These are phyloP conservation scores for Russula sp. DNA, from an alignment of 768 basidiomycete genomes.

Conservation along the genomic window DNA sequence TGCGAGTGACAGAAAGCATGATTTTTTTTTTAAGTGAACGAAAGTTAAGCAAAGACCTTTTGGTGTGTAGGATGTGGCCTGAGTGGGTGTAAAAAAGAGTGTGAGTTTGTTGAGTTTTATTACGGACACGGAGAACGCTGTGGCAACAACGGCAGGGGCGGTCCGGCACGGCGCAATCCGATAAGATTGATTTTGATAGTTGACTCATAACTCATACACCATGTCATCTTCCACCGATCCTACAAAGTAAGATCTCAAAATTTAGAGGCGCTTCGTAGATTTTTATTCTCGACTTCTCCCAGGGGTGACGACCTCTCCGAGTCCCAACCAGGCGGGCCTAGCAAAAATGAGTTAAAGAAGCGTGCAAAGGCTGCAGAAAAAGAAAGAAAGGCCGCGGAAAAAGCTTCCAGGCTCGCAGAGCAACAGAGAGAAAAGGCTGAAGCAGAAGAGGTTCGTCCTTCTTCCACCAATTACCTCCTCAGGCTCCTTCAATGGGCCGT, in stretches of 20 bases:
- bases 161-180: neutral
- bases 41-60: slow-evolving; percentile 23
- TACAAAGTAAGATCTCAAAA: neutral
- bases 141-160: neutral
- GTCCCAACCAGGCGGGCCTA: slow-evolving; percentile 40
- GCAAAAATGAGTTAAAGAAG: slow-evolving; percentile 89
- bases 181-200: slow-evolving; percentile 10
- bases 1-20: slow-evolving; percentile 37
- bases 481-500: neutral
- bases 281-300: neutral
- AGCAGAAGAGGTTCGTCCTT: slow-evolving; percentile 47
- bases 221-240: slow-evolving; percentile 17
- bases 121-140: neutral
- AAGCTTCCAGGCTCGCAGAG: slow-evolving; percentile 71
- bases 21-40: slow-evolving; percentile 23
- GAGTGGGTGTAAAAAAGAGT: slow-evolving; percentile 7
- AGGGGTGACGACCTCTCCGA: neutral
- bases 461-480: neutral
- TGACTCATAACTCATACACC: neutral
- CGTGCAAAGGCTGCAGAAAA: slow-evolving; percentile 88
- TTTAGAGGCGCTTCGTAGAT: neutral
- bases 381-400: slow-evolving; percentile 81
- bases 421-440: slow-evolving; percentile 59
- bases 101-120: slow-evolving; percentile 11
- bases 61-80: slow-evolving; percentile 21